These are phyloP conservation scores for Pharus latifolius DNA, from an alignment of 176 grass and related monocot genomes.

Conservation along the genomic window DNA sequence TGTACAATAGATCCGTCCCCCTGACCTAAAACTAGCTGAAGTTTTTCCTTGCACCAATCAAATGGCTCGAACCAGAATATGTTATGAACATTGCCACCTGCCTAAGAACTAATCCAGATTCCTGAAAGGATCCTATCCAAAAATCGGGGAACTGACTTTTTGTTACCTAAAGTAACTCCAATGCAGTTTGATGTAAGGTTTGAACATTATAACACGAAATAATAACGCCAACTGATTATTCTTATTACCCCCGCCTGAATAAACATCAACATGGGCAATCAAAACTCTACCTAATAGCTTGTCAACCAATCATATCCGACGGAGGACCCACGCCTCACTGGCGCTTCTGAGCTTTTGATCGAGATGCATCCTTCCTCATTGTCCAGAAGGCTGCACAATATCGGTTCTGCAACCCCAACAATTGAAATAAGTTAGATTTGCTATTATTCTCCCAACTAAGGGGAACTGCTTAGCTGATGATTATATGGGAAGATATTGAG, in stretches of 20 bases:
- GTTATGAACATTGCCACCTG: no score
- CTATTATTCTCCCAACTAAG: neutral
- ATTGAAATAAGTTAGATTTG: constrained; percentile 8
- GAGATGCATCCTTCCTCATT: constrained; percentile 58
- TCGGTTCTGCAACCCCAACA: constrained; percentile 53
- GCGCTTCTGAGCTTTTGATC: constrained; percentile 14
- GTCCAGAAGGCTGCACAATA: constrained; percentile 80
- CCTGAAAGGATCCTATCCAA: neutral
- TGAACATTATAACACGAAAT: neutral
- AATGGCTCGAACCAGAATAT: neutral
- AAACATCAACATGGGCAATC: neutral
- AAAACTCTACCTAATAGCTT: neutral
- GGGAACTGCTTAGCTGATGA: no score
- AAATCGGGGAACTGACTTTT: neutral
- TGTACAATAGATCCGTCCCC: no score
- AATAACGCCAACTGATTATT: neutral
- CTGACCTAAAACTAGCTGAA: neutral
- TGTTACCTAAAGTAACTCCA: neutral
- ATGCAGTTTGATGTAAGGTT: neutral
- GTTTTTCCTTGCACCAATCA: neutral
- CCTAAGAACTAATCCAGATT: no score
- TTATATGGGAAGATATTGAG: neutral
- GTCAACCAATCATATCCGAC: neutral
- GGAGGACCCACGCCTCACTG: neutral
- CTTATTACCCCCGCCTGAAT: neutral